Evolutionary conservation across 345 rosid genomes (phyloP).

Genomic region (Eucalyptus erythrocorys): DNA sequence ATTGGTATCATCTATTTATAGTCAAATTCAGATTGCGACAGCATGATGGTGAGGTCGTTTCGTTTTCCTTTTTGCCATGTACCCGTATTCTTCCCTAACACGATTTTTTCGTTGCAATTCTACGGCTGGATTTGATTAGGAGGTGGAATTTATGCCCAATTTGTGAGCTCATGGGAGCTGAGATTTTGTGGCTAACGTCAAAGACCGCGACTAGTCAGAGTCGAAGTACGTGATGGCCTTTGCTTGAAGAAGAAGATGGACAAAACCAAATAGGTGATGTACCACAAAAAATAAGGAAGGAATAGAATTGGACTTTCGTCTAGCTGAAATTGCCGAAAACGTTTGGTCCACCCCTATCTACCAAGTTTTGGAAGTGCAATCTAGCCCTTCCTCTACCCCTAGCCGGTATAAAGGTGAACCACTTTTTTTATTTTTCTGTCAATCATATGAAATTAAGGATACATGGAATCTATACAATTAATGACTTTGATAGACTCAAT

Average conservation of each 20-base stretch:
- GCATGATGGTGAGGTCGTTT: background rate
- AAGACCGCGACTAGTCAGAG: background rate
- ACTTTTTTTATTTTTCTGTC: fast-evolving
- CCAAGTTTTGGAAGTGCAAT: background rate
- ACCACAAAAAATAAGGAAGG: background rate
- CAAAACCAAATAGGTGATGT: background rate
- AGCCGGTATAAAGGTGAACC: background rate
- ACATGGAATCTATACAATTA: fast-evolving
- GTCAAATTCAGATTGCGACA: background rate
- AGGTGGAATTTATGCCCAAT: background rate
- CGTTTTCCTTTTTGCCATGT: background rate
- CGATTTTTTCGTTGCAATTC: background rate
- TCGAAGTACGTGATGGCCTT: background rate
- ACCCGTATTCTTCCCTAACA: background rate
- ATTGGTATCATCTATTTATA: background rate
- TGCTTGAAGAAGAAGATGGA: background rate
- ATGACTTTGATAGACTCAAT: fast-evolving
- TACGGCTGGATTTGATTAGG: background rate
- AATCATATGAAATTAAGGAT: fast-evolving
- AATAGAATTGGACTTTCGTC: background rate
- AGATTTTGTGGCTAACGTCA: background rate
- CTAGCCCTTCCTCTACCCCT: background rate
- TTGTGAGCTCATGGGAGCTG: background rate
- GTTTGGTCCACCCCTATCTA: background rate
- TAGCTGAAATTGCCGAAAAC: background rate